A percentile compares a stretch with the other conserved stretches of the same genome.
phyloP scores from a whole-genome alignment of 2,329 filamentous ascomycete species.

The Harringtonia lauricola region DNA sequence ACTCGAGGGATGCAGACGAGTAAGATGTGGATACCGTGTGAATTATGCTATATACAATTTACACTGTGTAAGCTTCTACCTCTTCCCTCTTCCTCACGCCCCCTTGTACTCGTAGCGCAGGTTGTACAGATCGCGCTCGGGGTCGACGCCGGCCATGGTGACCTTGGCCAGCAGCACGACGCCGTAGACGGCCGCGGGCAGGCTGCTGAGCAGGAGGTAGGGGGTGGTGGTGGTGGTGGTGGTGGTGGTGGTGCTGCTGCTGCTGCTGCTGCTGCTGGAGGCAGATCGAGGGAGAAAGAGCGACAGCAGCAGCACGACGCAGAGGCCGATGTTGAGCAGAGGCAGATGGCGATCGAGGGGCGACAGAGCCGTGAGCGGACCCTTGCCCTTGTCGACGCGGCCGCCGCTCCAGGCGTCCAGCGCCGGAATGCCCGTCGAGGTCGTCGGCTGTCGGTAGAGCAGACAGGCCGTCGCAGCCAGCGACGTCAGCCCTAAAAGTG shows the following conservation, averaged over 20 bases:
- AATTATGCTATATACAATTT: no score
- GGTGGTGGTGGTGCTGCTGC: no score
- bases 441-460: conserved; percentile 43
- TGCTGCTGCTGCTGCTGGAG: conserved; percentile 17
- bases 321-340: conserved; percentile 48
- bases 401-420: conserved; percentile 34
- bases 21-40: no score
- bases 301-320: conserved; percentile 35
- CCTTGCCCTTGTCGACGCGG: conserved; percentile 14
- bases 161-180: conserved; percentile 51
- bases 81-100: conserved; percentile 29
- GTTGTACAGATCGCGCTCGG: conserved; percentile 49
- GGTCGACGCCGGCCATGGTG: conserved; percentile 58
- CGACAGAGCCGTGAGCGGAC: conserved; percentile 4
- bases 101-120: conserved; percentile 59
- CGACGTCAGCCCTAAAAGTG: conserved; percentile 50
- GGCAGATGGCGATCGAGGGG: conserved; percentile 50
- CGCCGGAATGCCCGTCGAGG: conserved; percentile 37
- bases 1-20: no score
- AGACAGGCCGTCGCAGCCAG: conserved; percentile 52
- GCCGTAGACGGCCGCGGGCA: conserved; percentile 48
- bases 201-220: conserved; percentile 25
- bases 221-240: no score
- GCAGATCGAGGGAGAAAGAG: conserved; percentile 21
- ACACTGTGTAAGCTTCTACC: no score